Evolutionary conservation across 2,329 filamentous ascomycete species (phyloP), one percentile per base, ranked within the genome.

Genomic region (Zymoseptoria tritici): DNA sequence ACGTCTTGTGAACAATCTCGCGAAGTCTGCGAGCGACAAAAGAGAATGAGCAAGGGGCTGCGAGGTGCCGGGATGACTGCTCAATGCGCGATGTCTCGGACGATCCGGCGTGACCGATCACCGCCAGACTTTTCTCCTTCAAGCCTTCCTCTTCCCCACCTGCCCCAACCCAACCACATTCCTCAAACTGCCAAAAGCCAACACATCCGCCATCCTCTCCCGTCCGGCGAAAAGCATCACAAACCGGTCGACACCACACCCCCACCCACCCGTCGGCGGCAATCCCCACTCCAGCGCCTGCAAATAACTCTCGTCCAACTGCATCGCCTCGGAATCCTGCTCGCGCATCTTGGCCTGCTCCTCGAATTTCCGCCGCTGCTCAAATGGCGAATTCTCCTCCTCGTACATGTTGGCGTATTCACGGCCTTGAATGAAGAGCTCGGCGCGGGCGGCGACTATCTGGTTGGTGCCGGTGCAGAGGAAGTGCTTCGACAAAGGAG

Each of bases 391-490:
- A 74, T 99, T 99, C 73, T 99, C 94, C 76, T 99, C 94, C 74
- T 99, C 94, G 74, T 99, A 99, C 79, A 93, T 95, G 75, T 99
- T 99, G 62, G 93, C 90, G 31, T 96, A 81, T 72, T 99, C 94
- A 57, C 85, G 84, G 49, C 88, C 85, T 55, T 84, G 75, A 56
- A 73, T 71, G 66, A 74, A 74, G 52, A 75, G 71, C 52, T 75
- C 73, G 9, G 71, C 72, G 29, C 73, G 71, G 9, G 72, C 71
- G 26, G 73, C 69, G 57, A 75, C 63, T 36, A 57, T 62, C 72
- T 97, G 92, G 13, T 81, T 79, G 0, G 86, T 79, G 8, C 71
- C 74, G 0, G 85, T 82, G 72, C 91, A 90, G 20, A 80, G 69
- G 75, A 90, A 96, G 56, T 89, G 91, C 78, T 97, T 97, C 22